Base-by-base conservation (phyloP, 495 filamentous ascomycete species). In the Lophiostoma macrostomum region DNA sequence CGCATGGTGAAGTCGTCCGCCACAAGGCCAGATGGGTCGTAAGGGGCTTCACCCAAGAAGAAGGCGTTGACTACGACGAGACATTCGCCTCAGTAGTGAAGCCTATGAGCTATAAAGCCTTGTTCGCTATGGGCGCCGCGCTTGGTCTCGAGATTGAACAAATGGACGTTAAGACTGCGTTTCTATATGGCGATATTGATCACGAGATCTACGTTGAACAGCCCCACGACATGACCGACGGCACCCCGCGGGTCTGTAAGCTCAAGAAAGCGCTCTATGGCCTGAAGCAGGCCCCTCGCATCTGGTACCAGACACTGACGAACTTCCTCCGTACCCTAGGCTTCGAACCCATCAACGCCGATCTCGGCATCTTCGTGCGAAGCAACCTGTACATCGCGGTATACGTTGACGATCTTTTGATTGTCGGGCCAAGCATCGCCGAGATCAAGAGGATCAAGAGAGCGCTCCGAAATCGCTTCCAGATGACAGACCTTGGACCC, bases 81-180 rank as follows among this genome's bases (percentile, higher is more conserved):
- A 74, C 67, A 2, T 75, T 71, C 58, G 61, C 69, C 5, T 64
- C 64, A 23, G 70, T 74, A 20, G 69, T 73, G 30, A 74, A 74
- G 46, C 58, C 62, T 35, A 66, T 66, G 50, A 65, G 50, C 31
- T 71, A 67, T 37, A 65, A 65, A 36, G 51, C 38, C 12, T 39
- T 69, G 25, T 65, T 69, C 25, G 56, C 60, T 3, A 57, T 69
- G 10, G 35, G 43, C 5, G 64, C 61, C 10, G 41, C 37, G 4
- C 19, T 60, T 13, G 58, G 50, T 32, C 52, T 45, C 23, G 48
- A 66, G 16, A 64, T 66, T n/a, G 12, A 68, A 16, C 43, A 71
- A 50, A 58, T 68, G 43, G 64, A 71, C 35, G 54, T 70, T 8
- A 64, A 62, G 35, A 66, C 58, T n/a, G 64, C 66, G 0, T 70